phyloP scores from a whole-genome alignment of 805 yeast species.

The Kockiozyma suomiensis region DNA sequence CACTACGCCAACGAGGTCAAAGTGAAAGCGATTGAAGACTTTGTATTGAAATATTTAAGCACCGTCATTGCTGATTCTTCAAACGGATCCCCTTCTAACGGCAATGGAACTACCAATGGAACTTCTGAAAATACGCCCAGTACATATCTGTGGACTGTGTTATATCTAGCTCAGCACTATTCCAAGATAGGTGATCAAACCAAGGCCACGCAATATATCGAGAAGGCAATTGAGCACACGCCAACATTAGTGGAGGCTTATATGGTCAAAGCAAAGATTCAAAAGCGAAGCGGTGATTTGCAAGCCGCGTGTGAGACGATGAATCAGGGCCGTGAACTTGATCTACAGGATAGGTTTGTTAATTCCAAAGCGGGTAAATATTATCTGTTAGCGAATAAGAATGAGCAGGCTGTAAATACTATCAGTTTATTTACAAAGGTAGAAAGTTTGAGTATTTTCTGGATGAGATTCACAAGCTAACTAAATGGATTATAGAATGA shows the following conservation, averaged over 20 bases:
- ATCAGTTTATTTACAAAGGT: conserved; percentile 77
- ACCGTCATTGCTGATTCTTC: background rate
- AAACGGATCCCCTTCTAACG: background rate
- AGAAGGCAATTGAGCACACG: conserved; percentile 66
- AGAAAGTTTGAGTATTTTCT: no score
- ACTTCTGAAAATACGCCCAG: conserved; percentile 41
- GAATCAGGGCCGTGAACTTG: conserved; percentile 71
- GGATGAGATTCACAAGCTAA: background rate
- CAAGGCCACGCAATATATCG: conserved; percentile 59
- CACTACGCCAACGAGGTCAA: conserved; percentile 57
- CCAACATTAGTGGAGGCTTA: conserved; percentile 86
- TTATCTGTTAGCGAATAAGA: conserved; percentile 69
- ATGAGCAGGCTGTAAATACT: conserved; percentile 71
- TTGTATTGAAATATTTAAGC: conserved; percentile 55
- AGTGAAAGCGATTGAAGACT: conserved; percentile 50
- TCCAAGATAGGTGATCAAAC: conserved; percentile 57
- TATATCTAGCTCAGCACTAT: conserved; percentile 78
- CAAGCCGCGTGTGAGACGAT: conserved; percentile 64
- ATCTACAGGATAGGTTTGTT: conserved; percentile 87
- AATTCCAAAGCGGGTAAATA: conserved; percentile 88
- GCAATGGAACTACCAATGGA: conserved; percentile 30
- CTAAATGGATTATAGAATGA: conserved; percentile 51
- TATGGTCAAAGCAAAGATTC: conserved; percentile 76
- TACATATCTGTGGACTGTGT: conserved; percentile 64
- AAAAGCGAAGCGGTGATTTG: conserved; percentile 68